Percentiles rank a stretch among this genome's conserved stretches.
These are phyloP conservation scores for Allium cepa DNA, from an alignment of 106 monocot species.

Conservation along the genomic window DNA sequence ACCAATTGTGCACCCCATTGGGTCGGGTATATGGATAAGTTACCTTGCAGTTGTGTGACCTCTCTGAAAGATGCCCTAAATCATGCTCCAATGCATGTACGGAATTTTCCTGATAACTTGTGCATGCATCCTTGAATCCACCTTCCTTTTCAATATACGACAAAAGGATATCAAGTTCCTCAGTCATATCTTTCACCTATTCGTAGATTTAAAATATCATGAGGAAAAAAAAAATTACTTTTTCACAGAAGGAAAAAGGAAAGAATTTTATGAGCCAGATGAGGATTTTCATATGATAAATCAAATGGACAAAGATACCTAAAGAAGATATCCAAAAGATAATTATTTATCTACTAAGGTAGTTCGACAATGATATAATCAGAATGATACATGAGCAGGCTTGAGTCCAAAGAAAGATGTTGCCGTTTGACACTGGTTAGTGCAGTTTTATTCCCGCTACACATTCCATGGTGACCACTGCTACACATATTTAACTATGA, in stretches of 20 bases:
- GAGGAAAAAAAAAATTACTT: not conserved
- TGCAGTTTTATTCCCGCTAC: too few species aligned
- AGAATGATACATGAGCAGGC: too few species aligned
- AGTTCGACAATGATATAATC: too few species aligned
- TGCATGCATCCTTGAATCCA: slow-evolving; percentile 63
- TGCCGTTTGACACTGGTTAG: too few species aligned
- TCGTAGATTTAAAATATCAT: slow-evolving; percentile 2
- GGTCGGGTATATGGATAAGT: too few species aligned
- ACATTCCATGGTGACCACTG: too few species aligned
- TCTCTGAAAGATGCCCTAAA: slow-evolving; percentile 41
- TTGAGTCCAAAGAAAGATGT: too few species aligned
- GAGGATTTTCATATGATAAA: not conserved
- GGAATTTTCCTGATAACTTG: slow-evolving; percentile 35
- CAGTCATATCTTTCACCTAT: slow-evolving; percentile 67
- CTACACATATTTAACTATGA: too few species aligned
- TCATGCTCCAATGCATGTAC: slow-evolving; percentile 56
- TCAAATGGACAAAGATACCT: not conserved
- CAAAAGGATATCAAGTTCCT: slow-evolving; percentile 73
- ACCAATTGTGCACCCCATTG: too few species aligned
- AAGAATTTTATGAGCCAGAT: not conserved
- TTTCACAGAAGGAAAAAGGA: not conserved
- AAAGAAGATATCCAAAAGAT: too few species aligned
- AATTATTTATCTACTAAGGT: too few species aligned
- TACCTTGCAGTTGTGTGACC: slow-evolving; percentile 50
- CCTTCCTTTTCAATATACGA: slow-evolving; percentile 65